Percentiles rank a stretch among this genome's conserved stretches.
phyloP scores from a whole-genome alignment of 208 protist species.

The Zelonia costaricensis region DNA sequence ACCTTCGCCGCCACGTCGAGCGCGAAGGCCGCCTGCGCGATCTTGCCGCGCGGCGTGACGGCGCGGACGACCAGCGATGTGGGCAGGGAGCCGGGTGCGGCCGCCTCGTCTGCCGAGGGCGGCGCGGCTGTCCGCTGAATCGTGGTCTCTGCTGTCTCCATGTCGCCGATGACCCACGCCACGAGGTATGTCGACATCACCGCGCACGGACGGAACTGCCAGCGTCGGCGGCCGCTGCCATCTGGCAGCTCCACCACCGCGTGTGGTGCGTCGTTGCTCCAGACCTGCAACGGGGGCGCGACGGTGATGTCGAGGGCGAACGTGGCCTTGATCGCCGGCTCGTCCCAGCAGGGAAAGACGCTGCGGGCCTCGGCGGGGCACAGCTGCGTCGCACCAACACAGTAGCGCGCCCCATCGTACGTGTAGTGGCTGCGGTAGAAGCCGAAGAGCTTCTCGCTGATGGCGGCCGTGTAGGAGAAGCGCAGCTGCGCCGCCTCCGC shows the following conservation, averaged over 20 bases:
- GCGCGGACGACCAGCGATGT: conserved; percentile 41
- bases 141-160: conserved; percentile 46
- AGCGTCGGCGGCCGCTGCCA: conserved; percentile 11
- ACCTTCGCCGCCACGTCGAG: conserved; percentile 69
- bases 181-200: conserved; percentile 97
- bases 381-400: conserved; percentile 92
- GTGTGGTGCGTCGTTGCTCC: conserved; percentile 89
- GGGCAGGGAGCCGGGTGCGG: background rate
- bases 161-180: conserved; percentile 92
- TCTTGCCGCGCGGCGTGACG: conserved; percentile 52
- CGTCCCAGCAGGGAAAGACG: conserved; percentile 96
- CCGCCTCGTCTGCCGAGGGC: background rate
- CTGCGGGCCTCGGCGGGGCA: conserved; percentile 92
- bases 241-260: conserved; percentile 13
- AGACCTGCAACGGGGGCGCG: conserved; percentile 51
- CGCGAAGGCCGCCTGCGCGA: conserved; percentile 63
- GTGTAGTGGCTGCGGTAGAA: conserved; percentile 95
- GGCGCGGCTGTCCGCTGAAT: conserved; percentile 21
- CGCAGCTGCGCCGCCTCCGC: conserved; percentile 37
- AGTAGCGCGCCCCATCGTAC: conserved; percentile 53
- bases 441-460: conserved; percentile 92
- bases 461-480: conserved; percentile 85
- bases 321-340: conserved; percentile 93
- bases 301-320: conserved; percentile 93
- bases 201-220: conserved; percentile 77